Base-by-base conservation (phyloP, 306 rosid genomes). In the Glycine latifolia region DNA sequence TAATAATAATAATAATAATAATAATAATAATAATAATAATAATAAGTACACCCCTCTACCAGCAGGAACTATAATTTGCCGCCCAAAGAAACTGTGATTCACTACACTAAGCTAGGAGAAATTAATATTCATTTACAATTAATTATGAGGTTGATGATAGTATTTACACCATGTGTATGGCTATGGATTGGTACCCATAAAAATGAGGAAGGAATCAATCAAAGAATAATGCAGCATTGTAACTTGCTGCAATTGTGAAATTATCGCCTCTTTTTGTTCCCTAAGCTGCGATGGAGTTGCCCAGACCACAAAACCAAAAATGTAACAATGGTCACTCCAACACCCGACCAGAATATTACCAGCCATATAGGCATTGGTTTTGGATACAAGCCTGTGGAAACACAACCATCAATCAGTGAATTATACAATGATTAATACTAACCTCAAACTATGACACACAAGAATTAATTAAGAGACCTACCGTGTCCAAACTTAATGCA, bases 401-500 rank as follows among this genome's bases (percentile, higher is more conserved):
- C 44, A 43, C 78, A 65, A 76, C 2, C 4, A 81, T 31, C 46
- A 33, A 66, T 73, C 20, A 52, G 13, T 33, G 3, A 66, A 26
- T 26, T 26, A 26, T 26, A 26, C 41, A 37, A 37, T 37, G 41
- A 71, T 44, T 9, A 3, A 16, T 17, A 46, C 8, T 9, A 44
- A 67, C 43, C 5, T 12, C 4, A 8, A 16, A 15, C 66, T 13
- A 77, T 62, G 54, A 31, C 53, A 47, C 15, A 41, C 14, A 20
- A 55, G 8, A 11, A 15, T 46, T 43, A n/a, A 2, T 7, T 7
- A 67, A 77, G 54, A 71, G 67, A 75, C 86, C 10, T 43, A 96
- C 99, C 98, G 48, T 92, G 89, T 80, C 98, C 98, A 83, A 96
- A 96, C 83, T 96, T 96, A 70, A 96, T 93, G 91, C 99, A 93